These are phyloP conservation scores for Aschersonia sp. DNA, from an alignment of 2,329 filamentous ascomycete genomes.

Conservation along the genomic window DNA sequence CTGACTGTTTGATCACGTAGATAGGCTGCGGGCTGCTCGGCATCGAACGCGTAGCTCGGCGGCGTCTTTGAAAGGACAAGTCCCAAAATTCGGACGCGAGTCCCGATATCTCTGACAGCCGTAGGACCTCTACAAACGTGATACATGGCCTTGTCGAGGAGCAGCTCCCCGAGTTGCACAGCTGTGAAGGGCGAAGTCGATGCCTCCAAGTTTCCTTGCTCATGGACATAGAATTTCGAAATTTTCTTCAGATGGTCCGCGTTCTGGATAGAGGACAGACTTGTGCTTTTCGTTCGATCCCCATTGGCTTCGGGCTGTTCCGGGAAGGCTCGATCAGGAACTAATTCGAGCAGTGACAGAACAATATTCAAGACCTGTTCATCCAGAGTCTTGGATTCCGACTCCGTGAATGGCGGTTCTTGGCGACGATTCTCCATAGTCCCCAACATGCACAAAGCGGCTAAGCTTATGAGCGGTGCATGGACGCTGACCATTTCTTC, in stretches of 20 bases:
- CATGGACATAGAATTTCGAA: constrained; percentile 51
- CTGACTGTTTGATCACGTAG: constrained; percentile 32
- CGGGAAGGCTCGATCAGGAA: constrained; percentile 49
- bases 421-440: constrained; percentile 27
- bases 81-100: constrained; percentile 44
- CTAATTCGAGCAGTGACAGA: constrained; percentile 43
- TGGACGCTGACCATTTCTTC: constrained; percentile 90
- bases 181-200: constrained; percentile 43
- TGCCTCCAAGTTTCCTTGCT: constrained; percentile 55
- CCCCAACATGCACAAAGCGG: constrained; percentile 50
- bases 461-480: constrained; percentile 50
- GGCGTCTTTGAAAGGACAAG: constrained; percentile 39
- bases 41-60: constrained; percentile 26
- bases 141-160: constrained; percentile 44
- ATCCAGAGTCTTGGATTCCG: constrained; percentile 15
- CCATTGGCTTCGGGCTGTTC: constrained; percentile 8
- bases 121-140: constrained; percentile 32
- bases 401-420: constrained; percentile 14
- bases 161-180: constrained; percentile 41
- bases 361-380: constrained; percentile 31
- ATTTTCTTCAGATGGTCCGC: constrained; percentile 45
- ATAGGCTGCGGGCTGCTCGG: constrained; percentile 31
- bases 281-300: constrained; percentile 1
- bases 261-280: constrained; percentile 10
- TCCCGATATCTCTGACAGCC: constrained; percentile 32